Evolutionary conservation across 805 yeast species (phyloP).

Genomic region (Wickerhamiella allomyrinae): DNA sequence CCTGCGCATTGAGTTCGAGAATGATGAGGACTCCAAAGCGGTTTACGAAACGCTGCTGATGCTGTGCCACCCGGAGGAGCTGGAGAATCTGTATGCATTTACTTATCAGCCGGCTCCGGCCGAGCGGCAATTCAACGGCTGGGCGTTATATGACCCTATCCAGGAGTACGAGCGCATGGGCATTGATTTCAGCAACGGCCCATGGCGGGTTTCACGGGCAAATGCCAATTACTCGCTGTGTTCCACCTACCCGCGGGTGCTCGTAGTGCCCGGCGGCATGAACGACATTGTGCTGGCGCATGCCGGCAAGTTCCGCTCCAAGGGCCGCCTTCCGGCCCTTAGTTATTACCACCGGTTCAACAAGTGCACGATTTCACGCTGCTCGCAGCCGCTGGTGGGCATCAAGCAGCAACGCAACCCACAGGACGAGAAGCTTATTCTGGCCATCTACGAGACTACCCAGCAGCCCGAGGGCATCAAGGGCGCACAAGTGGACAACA

Average conservation of each 20-base stretch:
- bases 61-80: conserved; percentile 42
- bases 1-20: conserved; percentile 58
- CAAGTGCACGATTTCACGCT: conserved; percentile 62
- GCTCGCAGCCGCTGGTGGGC: conserved; percentile 90
- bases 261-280: conserved; percentile 61
- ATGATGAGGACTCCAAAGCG: conserved; percentile 45
- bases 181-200: conserved; percentile 22
- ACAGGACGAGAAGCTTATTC: conserved; percentile 77
- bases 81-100: conserved; percentile 60
- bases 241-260: conserved; percentile 53
- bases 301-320: conserved; percentile 76
- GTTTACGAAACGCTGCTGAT: conserved; percentile 60
- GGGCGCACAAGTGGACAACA: conserved; percentile 34
- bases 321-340: conserved; percentile 68
- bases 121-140: conserved; percentile 52
- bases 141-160: conserved; percentile 52
- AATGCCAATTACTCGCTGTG: conserved; percentile 47
- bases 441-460: conserved; percentile 58
- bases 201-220: conserved; percentile 59
- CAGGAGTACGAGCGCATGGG: conserved; percentile 69
- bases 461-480: conserved; percentile 19
- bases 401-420: conserved; percentile 72
- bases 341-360: conserved; percentile 57
- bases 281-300: conserved; percentile 74
- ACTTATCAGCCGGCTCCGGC: conserved; percentile 60